Percentiles rank a stretch among this genome's conserved stretches.
Evolutionary conservation across 1,284 basidiomycete species (phyloP).

Genomic region (Cryptococcus amylolentus): DNA sequence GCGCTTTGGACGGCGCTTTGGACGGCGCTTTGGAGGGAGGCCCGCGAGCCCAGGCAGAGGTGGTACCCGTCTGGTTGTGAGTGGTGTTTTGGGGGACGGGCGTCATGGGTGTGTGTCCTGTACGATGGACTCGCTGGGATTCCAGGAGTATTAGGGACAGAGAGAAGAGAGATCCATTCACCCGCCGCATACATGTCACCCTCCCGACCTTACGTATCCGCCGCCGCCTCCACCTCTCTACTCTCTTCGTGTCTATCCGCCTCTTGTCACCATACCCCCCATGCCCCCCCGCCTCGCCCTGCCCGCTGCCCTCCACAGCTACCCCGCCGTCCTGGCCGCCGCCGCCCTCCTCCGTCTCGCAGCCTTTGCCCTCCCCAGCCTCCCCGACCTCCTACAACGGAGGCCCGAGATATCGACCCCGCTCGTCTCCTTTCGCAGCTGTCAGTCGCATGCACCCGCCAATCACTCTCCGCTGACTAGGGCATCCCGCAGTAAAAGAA

Average conservation of each 20-base stretch:
- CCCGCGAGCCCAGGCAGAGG: conserved; percentile 42
- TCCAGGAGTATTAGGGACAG: too few relatives aligned
- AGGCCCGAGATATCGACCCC: conserved; percentile 75
- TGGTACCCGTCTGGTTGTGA: not conserved
- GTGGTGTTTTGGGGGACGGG: too few relatives aligned
- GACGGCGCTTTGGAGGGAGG: conserved; percentile 34
- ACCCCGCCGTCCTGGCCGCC: conserved; percentile 5
- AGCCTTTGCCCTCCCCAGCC: conserved; percentile 37
- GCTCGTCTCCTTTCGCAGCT: conserved; percentile 62
- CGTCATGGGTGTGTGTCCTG: too few relatives aligned
- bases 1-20: too few relatives aligned
- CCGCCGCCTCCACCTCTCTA: too few relatives aligned
- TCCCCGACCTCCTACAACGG: conserved; percentile 42
- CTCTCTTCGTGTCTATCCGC: too few relatives aligned
- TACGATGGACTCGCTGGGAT: too few relatives aligned
- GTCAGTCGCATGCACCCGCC: conserved; percentile 23
- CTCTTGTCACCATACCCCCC: too few relatives aligned
- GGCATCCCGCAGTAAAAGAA: conserved; percentile 64
- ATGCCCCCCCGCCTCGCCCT: too few relatives aligned
- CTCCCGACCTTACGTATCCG: too few relatives aligned
- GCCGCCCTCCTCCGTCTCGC: conserved; percentile 34
- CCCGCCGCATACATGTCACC: too few relatives aligned
- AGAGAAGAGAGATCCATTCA: too few relatives aligned
- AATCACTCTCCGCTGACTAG: not conserved
- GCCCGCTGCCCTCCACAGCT: not conserved